Percentiles rank a stretch among this genome's conserved stretches.
Evolutionary conservation across 2,329 filamentous ascomycete species (phyloP).

Genomic region (Claviceps paspali): DNA sequence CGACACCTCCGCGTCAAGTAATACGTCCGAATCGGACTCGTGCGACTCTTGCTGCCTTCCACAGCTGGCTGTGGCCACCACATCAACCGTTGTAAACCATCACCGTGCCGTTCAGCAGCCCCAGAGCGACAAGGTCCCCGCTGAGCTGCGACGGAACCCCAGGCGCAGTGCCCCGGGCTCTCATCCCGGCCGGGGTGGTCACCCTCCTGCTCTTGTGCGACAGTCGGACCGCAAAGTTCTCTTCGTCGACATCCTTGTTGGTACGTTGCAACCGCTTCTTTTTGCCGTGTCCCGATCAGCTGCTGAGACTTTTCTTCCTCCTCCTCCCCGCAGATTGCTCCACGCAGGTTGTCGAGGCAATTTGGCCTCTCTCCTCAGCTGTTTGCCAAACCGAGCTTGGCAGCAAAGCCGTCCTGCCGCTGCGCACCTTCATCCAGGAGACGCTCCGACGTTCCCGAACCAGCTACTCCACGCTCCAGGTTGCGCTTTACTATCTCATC

Average conservation of each 20-base stretch:
- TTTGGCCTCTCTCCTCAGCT: conserved; percentile 84
- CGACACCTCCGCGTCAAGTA: conserved; percentile 48
- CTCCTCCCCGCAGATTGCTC: conserved; percentile 59
- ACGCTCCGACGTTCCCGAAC: conserved; percentile 87
- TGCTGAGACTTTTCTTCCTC: conserved; percentile 15
- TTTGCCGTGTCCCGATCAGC: conserved; percentile 6
- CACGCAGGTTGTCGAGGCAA: conserved; percentile 90
- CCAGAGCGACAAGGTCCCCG: conserved; percentile 32
- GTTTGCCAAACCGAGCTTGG: conserved; percentile 59
- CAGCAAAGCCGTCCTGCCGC: conserved; percentile 64
- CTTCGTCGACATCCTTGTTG: conserved; percentile 93
- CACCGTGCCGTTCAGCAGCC: conserved; percentile 13
- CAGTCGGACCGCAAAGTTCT: conserved; percentile 86
- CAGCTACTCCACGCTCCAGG: conserved; percentile 93
- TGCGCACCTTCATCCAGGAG: conserved; percentile 95
- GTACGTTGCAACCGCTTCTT: conserved; percentile 46
- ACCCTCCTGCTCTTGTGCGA: conserved; percentile 63
- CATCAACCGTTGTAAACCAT: conserved; percentile 12
- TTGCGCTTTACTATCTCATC: conserved; percentile 90
- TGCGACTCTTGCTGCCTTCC: conserved; percentile 28
- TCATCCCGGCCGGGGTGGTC: conserved; percentile 39
- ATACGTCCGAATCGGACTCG: conserved; percentile 39
- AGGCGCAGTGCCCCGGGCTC: conserved; percentile 40
- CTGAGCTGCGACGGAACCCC: conserved; percentile 50
- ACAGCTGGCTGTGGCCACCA: conserved; percentile 9